Evolutionary conservation across 73 alveolate species (phyloP).

Genomic region (Halteria grandinella): DNA sequence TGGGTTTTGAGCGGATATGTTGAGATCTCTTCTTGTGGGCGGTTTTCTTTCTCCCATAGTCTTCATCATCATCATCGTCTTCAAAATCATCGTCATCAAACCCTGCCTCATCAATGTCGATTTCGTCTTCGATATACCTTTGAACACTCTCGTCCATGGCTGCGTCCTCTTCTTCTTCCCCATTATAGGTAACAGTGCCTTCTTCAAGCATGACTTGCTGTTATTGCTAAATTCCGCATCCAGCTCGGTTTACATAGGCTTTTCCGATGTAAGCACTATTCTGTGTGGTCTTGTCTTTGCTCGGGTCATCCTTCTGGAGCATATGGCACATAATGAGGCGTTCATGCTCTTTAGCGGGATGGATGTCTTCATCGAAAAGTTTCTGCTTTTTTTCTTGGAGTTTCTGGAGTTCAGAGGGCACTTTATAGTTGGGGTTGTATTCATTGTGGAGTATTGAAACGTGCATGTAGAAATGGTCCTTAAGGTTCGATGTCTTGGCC

Average conservation of each 20-base stretch:
- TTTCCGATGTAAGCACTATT: too few species aligned
- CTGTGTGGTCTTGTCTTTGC: not conserved
- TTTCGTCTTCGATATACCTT: too few species aligned
- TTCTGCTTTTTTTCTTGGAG: slow-evolving; percentile 13
- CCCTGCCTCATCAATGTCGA: too few species aligned
- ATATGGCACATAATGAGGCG: slow-evolving; percentile 35
- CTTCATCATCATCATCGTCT: slow-evolving; percentile 2
- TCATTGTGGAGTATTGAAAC: not conserved
- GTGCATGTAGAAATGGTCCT: slow-evolving; percentile 32
- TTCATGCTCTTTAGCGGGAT: slow-evolving; percentile 23
- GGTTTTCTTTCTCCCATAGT: not conserved
- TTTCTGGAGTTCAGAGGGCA: not conserved
- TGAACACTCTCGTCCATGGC: too few species aligned
- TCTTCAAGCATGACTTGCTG: too few species aligned
- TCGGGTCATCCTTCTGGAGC: slow-evolving; percentile 7
- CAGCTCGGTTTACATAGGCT: too few species aligned
- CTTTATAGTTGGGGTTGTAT: not conserved
- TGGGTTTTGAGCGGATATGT: too few species aligned
- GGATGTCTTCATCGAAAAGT: slow-evolving; percentile 23
- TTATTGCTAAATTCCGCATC: too few species aligned
- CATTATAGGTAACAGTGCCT: too few species aligned
- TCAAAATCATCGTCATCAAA: too few species aligned
- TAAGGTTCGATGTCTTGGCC: slow-evolving; percentile 21
- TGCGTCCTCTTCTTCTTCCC: too few species aligned
- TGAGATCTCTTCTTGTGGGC: not conserved